Conservation (phyloP, 331 rosid species). For the Malus hybrid region DNA sequence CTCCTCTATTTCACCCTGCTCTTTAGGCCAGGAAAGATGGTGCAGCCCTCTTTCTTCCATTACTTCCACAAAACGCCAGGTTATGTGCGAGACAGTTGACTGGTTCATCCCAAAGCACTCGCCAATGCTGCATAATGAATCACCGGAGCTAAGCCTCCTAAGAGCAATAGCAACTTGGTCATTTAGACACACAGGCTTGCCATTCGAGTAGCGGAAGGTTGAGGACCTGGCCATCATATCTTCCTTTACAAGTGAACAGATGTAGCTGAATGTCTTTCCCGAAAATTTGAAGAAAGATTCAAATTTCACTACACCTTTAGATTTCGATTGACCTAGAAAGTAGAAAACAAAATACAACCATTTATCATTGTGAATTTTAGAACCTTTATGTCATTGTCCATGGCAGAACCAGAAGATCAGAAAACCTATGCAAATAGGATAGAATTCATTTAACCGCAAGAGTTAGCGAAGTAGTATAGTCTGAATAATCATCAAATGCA, state of each 20-base stretch:
- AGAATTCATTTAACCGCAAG: not conserved
- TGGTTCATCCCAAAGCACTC: conserved; percentile 65
- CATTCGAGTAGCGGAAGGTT: conserved; percentile 32
- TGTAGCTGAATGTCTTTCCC: conserved; percentile 74
- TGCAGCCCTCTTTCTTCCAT: conserved; percentile 82
- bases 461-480: not conserved
- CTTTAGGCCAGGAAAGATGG: conserved; percentile 79
- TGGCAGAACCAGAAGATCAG: not conserved
- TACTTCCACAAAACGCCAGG: conserved; percentile 87
- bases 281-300: conserved; percentile 77
- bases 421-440: not conserved
- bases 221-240: conserved; percentile 53
- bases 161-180: conserved; percentile 93
- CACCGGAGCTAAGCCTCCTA: conserved; percentile 91
- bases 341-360: conserved; percentile 9
- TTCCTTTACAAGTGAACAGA: conserved; percentile 75
- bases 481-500: not conserved
- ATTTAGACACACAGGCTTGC: conserved; percentile 51
- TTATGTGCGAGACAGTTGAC: conserved; percentile 77
- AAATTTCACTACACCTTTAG: conserved; percentile 39
- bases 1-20: conserved; percentile 49
- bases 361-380: not conserved
- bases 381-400: not conserved
- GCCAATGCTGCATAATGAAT: conserved; percentile 62
- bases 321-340: conserved; percentile 51